Evolutionary conservation across 441 rosid species (phyloP).

Genomic region (Jatropha multifida): DNA sequence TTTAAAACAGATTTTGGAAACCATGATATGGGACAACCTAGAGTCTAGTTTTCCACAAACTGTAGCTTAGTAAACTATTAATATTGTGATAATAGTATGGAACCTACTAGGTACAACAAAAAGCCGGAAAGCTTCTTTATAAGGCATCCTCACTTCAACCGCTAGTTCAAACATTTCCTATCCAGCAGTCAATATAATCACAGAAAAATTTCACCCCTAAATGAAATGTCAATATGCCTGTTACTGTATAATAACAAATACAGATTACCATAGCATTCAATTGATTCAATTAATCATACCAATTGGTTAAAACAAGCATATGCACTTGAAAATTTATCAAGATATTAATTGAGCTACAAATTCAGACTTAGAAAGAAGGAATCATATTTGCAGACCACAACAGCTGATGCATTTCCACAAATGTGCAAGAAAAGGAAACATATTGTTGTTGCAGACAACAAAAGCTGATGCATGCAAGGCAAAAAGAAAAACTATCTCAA

Average conservation of each 20-base stretch:
- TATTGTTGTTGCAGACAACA: neutral
- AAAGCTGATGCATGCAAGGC: neutral
- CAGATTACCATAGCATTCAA: neutral
- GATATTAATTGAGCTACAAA: constrained; percentile 5
- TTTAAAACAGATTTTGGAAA: too few species aligned
- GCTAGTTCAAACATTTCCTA: neutral
- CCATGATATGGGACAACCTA: too few species aligned
- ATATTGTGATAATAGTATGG: too few species aligned
- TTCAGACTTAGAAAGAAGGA: neutral
- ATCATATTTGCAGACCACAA: too few species aligned
- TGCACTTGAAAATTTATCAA: neutral
- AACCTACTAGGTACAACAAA: too few species aligned
- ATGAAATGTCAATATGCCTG: neutral
- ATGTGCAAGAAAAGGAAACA: too few species aligned
- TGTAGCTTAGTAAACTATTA: too few species aligned
- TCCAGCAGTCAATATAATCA: neutral
- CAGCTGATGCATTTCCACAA: neutral
- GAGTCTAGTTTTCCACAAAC: too few species aligned
- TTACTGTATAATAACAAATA: neutral
- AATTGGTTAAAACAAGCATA: neutral
- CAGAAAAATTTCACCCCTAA: neutral
- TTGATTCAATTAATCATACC: neutral
- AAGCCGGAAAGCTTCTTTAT: neutral
- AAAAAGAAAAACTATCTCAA: neutral
- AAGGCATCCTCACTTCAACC: neutral